These are phyloP conservation scores for Tillandsia leiboldiana DNA, from an alignment of 176 grass and related monocot genomes.

Conservation along the genomic window DNA sequence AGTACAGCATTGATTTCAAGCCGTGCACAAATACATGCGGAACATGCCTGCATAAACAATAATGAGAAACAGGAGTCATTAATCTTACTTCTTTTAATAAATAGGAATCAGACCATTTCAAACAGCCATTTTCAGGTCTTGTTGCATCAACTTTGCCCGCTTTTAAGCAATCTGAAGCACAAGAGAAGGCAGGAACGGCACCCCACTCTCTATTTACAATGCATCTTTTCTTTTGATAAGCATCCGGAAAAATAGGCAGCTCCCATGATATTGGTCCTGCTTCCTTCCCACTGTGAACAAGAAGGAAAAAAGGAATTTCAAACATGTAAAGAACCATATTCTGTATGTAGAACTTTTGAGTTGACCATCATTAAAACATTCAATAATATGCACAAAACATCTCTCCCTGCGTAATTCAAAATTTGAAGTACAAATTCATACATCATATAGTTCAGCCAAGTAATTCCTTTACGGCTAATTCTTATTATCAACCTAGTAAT, in stretches of 20 bases:
- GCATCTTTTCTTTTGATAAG: slow-evolving; percentile 23
- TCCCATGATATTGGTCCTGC: slow-evolving; percentile 59
- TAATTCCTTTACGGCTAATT: no score
- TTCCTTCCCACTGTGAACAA: slow-evolving; percentile 60
- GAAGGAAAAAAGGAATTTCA: slow-evolving; percentile 19
- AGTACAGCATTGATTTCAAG: no score
- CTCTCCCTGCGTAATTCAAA: no score
- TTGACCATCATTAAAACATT: neutral
- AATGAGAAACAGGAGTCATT: neutral
- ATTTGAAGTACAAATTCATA: neutral
- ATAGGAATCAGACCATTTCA: slow-evolving; percentile 35
- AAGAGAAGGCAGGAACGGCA: slow-evolving; percentile 35
- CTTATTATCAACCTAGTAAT: no score
- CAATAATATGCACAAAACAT: no score
- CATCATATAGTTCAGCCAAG: no score
- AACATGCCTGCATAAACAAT: neutral
- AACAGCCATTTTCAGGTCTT: slow-evolving; percentile 29
- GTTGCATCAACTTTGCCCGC: slow-evolving; percentile 27
- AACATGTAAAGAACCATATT: neutral
- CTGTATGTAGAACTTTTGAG: neutral
- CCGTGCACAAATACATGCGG: neutral
- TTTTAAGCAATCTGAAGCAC: slow-evolving; percentile 15
- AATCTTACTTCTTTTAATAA: slow-evolving; percentile 50
- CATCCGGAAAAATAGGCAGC: slow-evolving; percentile 16
- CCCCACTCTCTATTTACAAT: slow-evolving; percentile 15